Conservation (phyloP, 208 protist genomes). For the Phytomonas sp. region DNA sequence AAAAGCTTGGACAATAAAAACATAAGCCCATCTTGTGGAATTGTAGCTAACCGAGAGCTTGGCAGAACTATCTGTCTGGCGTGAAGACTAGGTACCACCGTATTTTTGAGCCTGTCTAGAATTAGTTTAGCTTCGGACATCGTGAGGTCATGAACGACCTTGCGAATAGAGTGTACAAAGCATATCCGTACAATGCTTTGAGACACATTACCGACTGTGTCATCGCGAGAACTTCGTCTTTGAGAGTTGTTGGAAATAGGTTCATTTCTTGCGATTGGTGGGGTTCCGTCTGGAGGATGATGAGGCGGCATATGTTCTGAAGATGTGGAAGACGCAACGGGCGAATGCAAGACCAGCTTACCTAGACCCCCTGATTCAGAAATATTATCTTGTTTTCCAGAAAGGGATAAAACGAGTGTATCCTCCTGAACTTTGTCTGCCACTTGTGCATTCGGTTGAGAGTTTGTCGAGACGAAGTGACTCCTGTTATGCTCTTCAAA, state of each 20-base stretch:
- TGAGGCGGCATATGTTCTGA: not conserved
- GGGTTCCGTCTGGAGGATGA: constrained; percentile 7
- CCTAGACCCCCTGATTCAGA: not conserved
- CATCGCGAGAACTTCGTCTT: not conserved
- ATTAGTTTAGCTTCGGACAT: constrained; percentile 62
- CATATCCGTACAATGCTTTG: constrained; percentile 8
- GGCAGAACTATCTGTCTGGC: constrained; percentile 57
- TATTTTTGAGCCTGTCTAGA: constrained; percentile 24
- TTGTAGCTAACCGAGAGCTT: constrained; percentile 48
- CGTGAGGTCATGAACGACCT: constrained; percentile 50
- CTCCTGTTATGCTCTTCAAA: not conserved
- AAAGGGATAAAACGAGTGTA: not conserved
- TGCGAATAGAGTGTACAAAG: constrained; percentile 59
- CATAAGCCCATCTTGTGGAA: constrained; percentile 67
- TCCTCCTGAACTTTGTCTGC: not conserved
- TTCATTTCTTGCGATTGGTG: not conserved
- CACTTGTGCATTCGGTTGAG: not conserved
- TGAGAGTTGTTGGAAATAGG: not conserved
- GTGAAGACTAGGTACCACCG: constrained; percentile 47
- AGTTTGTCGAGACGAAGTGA: not conserved
- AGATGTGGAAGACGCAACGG: not conserved
- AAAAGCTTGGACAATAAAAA: constrained; percentile 82
- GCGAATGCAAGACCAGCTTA: not conserved
- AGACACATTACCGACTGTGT: constrained; percentile 6
- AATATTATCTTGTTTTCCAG: not conserved